Evolutionary conservation across 2,329 filamentous ascomycete species (phyloP).

Genomic region (Ambrosiella xylebori): DNA sequence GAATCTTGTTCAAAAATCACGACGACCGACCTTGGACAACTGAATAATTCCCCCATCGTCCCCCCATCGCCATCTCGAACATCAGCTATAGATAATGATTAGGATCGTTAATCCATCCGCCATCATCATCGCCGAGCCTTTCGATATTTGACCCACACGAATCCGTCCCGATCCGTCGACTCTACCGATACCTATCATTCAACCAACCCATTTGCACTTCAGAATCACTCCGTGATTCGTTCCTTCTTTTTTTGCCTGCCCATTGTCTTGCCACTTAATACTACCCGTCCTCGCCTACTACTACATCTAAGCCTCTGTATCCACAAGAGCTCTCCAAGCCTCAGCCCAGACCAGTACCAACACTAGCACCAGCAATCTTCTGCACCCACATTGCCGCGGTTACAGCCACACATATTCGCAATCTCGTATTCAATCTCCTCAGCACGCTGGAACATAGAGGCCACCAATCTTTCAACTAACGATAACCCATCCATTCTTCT

Average conservation of each 20-base stretch:
- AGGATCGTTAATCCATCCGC: background rate
- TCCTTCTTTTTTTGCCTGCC: slow-evolving; percentile 9
- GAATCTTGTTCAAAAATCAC: background rate
- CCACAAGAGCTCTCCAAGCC: slow-evolving; percentile 4
- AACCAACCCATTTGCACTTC: background rate
- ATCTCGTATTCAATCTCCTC: background rate
- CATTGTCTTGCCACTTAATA: background rate
- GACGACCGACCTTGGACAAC: background rate
- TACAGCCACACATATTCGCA: slow-evolving; percentile 6
- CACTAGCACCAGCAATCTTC: no score
- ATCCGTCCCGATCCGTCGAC: background rate
- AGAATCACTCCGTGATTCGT: slow-evolving; percentile 11
- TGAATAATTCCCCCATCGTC: no score
- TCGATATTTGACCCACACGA: background rate
- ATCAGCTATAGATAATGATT: background rate
- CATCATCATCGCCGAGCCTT: background rate
- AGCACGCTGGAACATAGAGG: background rate
- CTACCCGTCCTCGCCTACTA: slow-evolving; percentile 3
- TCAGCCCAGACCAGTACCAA: background rate
- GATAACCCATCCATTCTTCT: no score
- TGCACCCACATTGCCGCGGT: background rate
- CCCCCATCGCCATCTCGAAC: no score
- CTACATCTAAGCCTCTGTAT: slow-evolving; percentile 1
- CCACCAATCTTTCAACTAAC: no score
- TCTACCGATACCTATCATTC: background rate